phyloP scores from a whole-genome alignment of 352 stramenopile species.

The Globisporangium takayamanum region DNA sequence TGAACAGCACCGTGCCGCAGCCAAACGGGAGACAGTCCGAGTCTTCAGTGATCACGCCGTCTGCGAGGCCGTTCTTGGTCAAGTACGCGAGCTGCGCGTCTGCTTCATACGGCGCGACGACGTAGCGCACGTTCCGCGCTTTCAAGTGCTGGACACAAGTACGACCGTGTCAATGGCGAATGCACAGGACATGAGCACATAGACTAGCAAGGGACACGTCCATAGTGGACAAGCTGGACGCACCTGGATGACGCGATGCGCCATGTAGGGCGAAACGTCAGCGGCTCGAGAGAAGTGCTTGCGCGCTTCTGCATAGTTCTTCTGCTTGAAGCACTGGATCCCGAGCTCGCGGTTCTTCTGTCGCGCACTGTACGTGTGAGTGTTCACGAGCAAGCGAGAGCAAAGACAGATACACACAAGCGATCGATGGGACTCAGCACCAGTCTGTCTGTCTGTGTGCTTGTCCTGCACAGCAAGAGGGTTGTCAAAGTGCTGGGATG shows the following conservation, averaged over 20 bases:
- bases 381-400: neutral
- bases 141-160: slow-evolving; percentile 34
- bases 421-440: neutral
- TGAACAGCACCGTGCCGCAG: slow-evolving; percentile 92
- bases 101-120: slow-evolving; percentile 97
- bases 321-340: slow-evolving; percentile 45
- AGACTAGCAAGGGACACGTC: too few relatives aligned
- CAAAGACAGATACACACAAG: neutral
- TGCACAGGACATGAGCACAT: too few relatives aligned
- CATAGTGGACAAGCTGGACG: neutral
- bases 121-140: slow-evolving; percentile 67
- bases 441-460: too few relatives aligned
- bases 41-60: slow-evolving; percentile 95
- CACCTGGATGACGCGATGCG: slow-evolving; percentile 72
- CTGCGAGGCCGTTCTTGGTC: slow-evolving; percentile 62
- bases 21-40: slow-evolving; percentile 93
- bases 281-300: slow-evolving; percentile 69
- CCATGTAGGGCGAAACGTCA: slow-evolving; percentile 77
- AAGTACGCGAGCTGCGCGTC: slow-evolving; percentile 96
- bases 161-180: neutral
- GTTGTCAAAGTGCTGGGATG: too few relatives aligned
- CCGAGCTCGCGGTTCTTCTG: slow-evolving; percentile 66
- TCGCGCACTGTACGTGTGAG: slow-evolving; percentile 25
- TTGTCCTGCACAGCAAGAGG: too few relatives aligned
- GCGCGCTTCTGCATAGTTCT: slow-evolving; percentile 52